Evolutionary conservation across 192 early-diverging fungal genomes (phyloP), one percentile per base, ranked within the genome.

Genomic region (Podila verticillata): DNA sequence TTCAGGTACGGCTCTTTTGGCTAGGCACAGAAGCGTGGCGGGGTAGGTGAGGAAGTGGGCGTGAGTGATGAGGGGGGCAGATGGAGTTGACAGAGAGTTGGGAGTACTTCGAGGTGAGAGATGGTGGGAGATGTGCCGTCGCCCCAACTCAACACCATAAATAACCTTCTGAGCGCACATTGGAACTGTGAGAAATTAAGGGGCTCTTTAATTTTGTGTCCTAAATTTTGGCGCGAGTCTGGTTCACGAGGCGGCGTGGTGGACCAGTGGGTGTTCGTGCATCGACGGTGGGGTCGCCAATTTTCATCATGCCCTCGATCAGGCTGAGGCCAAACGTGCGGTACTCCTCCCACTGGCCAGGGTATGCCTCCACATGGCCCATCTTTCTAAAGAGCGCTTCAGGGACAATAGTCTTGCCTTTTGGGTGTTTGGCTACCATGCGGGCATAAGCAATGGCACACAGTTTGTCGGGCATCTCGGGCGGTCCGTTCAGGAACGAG

Each of bases 241-340:
- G 74, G 29, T 65, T 65, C 9, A 77, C 67, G 12, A 77, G 67
- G 7, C 74, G 74, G 20, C 74, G 74, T 19, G 65, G 58, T 3
- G 44, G 24, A 2, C 47, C 1, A 17, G 70, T 58, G 3, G 59
- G 57, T 0, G 35, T 5, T 39, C 32, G 63, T 48, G 29, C 63
- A 44, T 34, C 35, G n/a, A 48, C 4, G 22, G 70, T 80, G 13
- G 65, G 69, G 29, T 72, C 77, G 26, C 70, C 77, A 51, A 80
- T 80, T 66, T 72, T 80, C 77, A 80, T 80, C 77, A 80, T 80
- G 5, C 77, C 70, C 48, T 80, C 77, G 39, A 80, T 72, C 64
- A 80, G 20, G 8, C 70, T 72, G 65, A 80, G 56, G 15, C 77
- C 77, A 70, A 80, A 35, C 26, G 63, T n/a, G 8, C 77, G 59